These are phyloP conservation scores for Trichocomaceae sp. DNA, from an alignment of 2,329 filamentous ascomycete genomes.

Conservation along the genomic window DNA sequence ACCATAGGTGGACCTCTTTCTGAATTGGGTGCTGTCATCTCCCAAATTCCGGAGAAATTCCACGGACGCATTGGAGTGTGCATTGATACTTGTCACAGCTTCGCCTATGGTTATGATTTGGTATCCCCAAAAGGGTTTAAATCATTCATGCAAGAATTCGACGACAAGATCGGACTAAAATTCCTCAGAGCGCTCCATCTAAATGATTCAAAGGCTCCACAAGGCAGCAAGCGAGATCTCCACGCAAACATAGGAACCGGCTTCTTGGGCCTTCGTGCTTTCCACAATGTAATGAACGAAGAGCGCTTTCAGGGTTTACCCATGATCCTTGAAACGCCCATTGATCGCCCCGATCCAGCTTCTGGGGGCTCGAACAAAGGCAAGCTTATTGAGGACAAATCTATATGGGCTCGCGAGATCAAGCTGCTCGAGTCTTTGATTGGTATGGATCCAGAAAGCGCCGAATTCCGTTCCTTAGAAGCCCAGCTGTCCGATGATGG, in stretches of 20 bases:
- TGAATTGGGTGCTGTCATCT: constrained; percentile 80
- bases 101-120: constrained; percentile 89
- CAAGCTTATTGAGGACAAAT: constrained; percentile 60
- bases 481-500: constrained; percentile 61
- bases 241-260: constrained; percentile 97
- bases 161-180: constrained; percentile 65
- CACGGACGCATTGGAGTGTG: constrained; percentile 86
- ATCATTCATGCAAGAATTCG: constrained; percentile 67
- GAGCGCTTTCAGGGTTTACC: constrained; percentile 68
- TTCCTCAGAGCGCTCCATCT: constrained; percentile 84
- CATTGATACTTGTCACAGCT: constrained; percentile 93
- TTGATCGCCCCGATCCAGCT: constrained; percentile 58
- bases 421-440: constrained; percentile 86
- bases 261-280: constrained; percentile 82
- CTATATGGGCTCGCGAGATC: constrained; percentile 88
- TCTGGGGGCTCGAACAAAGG: constrained; percentile 3
- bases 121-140: constrained; percentile 67
- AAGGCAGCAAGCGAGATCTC: constrained; percentile 73
- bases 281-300: constrained; percentile 86
- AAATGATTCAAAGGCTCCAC: constrained; percentile 91
- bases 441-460: constrained; percentile 69
- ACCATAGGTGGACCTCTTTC: constrained; percentile 79
- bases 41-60: constrained; percentile 60
- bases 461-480: constrained; percentile 64
- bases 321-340: constrained; percentile 95